A percentile compares a stretch with the other conserved stretches of the same genome.
These are phyloP conservation scores for Porcisia hertigi DNA, from an alignment of 208 protist species.

Conservation along the genomic window DNA sequence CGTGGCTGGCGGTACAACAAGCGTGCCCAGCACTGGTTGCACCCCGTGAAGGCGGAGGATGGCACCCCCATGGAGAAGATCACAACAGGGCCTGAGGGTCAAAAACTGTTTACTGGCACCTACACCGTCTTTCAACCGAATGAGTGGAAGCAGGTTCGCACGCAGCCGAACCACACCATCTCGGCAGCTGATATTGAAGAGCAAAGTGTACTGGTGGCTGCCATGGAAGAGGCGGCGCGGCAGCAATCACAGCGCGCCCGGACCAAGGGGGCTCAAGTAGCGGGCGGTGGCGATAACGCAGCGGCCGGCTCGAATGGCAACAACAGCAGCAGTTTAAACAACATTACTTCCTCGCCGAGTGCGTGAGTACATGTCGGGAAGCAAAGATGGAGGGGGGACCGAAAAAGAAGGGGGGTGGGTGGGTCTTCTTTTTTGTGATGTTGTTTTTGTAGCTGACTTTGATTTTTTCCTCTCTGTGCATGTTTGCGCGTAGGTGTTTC, in stretches of 20 bases:
- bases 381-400: neutral
- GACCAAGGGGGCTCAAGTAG: conserved; percentile 21
- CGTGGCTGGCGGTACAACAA: conserved; percentile 92
- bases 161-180: conserved; percentile 46
- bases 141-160: conserved; percentile 58
- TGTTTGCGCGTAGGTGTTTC: neutral
- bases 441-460: neutral
- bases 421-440: neutral
- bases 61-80: conserved; percentile 24
- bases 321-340: conserved; percentile 15
- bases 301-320: conserved; percentile 17
- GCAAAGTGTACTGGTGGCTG: conserved; percentile 42
- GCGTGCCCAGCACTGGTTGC: conserved; percentile 71
- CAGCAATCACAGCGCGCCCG: conserved; percentile 38
- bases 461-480: neutral
- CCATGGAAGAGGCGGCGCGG: conserved; percentile 46
- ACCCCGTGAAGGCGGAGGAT: conserved; percentile 26
- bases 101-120: conserved; percentile 25
- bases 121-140: conserved; percentile 75
- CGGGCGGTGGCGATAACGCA: neutral
- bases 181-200: conserved; percentile 49
- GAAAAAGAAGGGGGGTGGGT: neutral
- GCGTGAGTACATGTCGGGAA: conserved; percentile 1
- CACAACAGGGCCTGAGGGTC: conserved; percentile 13
- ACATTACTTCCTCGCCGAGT: conserved; percentile 5